Percentiles rank a stretch among this genome's conserved stretches.
phyloP scores from a whole-genome alignment of 2,329 filamentous ascomycete species.

The Bertia moriformis region DNA sequence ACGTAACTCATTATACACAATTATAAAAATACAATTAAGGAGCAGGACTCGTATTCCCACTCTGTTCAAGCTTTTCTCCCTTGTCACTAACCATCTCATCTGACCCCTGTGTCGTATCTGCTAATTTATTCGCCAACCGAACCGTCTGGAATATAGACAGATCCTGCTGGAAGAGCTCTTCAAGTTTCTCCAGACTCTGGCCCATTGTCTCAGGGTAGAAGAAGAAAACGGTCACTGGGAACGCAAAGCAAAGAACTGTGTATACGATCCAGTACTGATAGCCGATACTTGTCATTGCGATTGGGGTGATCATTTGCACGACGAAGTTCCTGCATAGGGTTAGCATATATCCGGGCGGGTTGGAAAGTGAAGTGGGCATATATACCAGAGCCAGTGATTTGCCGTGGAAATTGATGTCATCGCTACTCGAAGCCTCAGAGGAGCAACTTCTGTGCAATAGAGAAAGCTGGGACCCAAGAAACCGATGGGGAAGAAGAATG shows the following conservation, averaged over 20 bases:
- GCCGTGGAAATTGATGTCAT: neutral
- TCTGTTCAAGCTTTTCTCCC: too few relatives aligned
- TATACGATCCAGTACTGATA: neutral
- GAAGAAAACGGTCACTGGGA: constrained; percentile 34
- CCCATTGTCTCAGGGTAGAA: constrained; percentile 37
- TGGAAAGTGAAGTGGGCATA: too few relatives aligned
- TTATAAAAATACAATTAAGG: too few relatives aligned
- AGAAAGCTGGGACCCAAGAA: neutral
- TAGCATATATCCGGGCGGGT: too few relatives aligned
- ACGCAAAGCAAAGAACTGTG: constrained; percentile 11
- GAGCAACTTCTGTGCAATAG: neutral
- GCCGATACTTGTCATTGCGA: neutral
- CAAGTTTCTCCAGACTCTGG: constrained; percentile 53
- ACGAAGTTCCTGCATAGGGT: too few relatives aligned
- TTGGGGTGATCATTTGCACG: neutral
- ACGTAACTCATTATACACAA: too few relatives aligned
- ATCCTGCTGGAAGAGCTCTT: constrained; percentile 20
- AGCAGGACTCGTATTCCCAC: too few relatives aligned
- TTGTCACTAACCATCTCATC: too few relatives aligned
- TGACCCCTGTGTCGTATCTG: too few relatives aligned
- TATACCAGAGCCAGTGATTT: neutral
- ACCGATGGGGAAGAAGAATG: neutral
- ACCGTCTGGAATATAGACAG: too few relatives aligned
- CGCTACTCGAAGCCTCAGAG: neutral
- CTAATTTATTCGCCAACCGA: too few relatives aligned